Conservation (phyloP, 2,329 filamentous ascomycete genomes). For the Aspergillus udagawae region DNA sequence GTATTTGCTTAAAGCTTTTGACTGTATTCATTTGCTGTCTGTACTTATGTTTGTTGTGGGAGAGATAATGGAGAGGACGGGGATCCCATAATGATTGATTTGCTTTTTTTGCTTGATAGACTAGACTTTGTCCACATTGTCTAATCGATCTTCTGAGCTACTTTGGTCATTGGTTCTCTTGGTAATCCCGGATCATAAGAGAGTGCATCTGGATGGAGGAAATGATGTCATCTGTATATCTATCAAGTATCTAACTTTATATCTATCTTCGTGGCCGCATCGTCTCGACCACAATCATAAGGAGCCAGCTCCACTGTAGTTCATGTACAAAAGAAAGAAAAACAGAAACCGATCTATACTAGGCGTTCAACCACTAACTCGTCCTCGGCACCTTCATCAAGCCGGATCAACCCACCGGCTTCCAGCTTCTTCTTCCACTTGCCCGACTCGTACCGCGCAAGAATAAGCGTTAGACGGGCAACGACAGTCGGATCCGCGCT, state of each 20-base stretch:
- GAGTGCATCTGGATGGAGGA: no score
- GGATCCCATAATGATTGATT: conserved; percentile 2
- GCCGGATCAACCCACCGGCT: conserved; percentile 34
- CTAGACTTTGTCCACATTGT: conserved; percentile 2
- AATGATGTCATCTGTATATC: background rate
- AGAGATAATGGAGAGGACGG: background rate
- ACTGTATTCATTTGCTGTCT: background rate
- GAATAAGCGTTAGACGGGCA: conserved; percentile 43
- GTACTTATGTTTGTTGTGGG: conserved; percentile 7
- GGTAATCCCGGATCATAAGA: background rate
- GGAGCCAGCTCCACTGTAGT: conserved; percentile 15
- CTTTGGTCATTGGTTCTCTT: background rate
- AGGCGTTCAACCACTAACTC: conserved; percentile 34
- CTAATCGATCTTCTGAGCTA: background rate
- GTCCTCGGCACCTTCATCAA: conserved; percentile 15
- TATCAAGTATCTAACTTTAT: background rate
- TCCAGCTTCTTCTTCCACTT: conserved; percentile 50
- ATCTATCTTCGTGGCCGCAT: background rate
- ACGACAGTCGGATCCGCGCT: conserved; percentile 29
- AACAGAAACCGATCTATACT: conserved; percentile 19
- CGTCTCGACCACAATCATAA: background rate
- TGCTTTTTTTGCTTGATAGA: conserved; percentile 1
- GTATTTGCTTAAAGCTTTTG: background rate
- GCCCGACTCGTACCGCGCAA: conserved; percentile 44
- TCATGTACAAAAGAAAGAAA: conserved; percentile 1